Evolutionary conservation across 2,329 filamentous ascomycete genomes (phyloP).

Genomic region (Fusarium falciforme): DNA sequence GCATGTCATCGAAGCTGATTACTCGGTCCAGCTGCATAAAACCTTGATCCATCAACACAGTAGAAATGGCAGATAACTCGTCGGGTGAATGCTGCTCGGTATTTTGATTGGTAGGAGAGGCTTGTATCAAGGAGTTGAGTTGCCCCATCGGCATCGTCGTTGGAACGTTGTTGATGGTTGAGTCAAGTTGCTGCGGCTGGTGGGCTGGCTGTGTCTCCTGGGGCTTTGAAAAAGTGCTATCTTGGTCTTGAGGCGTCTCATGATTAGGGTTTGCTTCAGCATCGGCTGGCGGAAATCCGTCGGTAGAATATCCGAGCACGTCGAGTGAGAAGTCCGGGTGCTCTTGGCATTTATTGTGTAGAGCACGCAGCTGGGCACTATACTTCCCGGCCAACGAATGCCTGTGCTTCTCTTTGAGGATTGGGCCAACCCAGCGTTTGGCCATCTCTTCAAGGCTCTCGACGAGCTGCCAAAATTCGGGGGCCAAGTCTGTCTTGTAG

Average conservation of each 20-base stretch:
- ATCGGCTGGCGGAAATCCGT: neutral
- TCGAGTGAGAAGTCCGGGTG: constrained; percentile 10
- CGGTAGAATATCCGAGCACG: constrained; percentile 30
- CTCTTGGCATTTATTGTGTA: constrained; percentile 14
- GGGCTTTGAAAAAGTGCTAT: accelerated
- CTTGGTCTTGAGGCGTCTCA: accelerated
- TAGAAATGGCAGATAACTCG: constrained; percentile 46
- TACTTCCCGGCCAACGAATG: constrained; percentile 20
- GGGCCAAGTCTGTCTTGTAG: constrained; percentile 25
- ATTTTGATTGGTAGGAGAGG: constrained; percentile 10
- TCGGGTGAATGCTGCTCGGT: constrained; percentile 32
- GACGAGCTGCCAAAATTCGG: constrained; percentile 46
- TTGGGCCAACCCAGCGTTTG: constrained; percentile 41
- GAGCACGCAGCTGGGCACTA: constrained; percentile 5
- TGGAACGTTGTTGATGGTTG: neutral
- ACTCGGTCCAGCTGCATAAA: constrained; percentile 50
- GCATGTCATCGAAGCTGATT: constrained; percentile 51
- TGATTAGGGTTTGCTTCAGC: neutral
- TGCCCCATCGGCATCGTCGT: neutral
- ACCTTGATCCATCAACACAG: constrained; percentile 46
- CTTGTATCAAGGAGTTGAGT: constrained; percentile 14
- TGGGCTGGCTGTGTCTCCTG: neutral
- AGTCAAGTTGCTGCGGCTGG: neutral
- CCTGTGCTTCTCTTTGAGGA: neutral
- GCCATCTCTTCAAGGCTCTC: constrained; percentile 46